These are phyloP conservation scores for Vitis hybrid DNA, from an alignment of 177 flowering plant genomes.

Conservation along the genomic window DNA sequence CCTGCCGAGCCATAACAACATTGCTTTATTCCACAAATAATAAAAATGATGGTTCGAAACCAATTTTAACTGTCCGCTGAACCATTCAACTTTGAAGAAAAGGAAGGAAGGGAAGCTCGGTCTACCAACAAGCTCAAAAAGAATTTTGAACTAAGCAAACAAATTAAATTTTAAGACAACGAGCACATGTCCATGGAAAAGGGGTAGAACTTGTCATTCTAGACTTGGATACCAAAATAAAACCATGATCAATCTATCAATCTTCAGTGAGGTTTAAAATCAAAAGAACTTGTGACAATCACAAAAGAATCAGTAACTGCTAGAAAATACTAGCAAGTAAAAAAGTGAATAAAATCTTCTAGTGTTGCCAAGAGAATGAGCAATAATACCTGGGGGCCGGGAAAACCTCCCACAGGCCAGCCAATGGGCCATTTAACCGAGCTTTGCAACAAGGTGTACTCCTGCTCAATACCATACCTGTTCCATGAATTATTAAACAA, in stretches of 20 bases:
- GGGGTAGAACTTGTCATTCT: too few relatives aligned
- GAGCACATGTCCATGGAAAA: too few relatives aligned
- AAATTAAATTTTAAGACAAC: too few relatives aligned
- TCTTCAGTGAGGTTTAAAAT: too few relatives aligned
- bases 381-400: conserved; percentile 80
- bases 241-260: too few relatives aligned
- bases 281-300: too few relatives aligned
- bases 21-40: too few relatives aligned
- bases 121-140: neutral
- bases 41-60: too few relatives aligned
- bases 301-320: neutral
- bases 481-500: neutral
- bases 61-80: too few relatives aligned
- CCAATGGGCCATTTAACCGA: conserved; percentile 85
- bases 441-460: conserved; percentile 76
- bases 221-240: too few relatives aligned
- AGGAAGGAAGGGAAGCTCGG: too few relatives aligned
- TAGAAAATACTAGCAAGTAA: neutral
- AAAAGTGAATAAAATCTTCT: neutral
- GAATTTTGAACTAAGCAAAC: neutral
- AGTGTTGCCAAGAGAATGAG: neutral
- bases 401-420: conserved; percentile 87
- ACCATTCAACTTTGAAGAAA: too few relatives aligned
- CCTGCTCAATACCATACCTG: conserved; percentile 93
- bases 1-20: conserved; percentile 33